Evolutionary conservation across 805 yeast genomes (phyloP).

Genomic region (Saccharomyces paradoxus): DNA sequence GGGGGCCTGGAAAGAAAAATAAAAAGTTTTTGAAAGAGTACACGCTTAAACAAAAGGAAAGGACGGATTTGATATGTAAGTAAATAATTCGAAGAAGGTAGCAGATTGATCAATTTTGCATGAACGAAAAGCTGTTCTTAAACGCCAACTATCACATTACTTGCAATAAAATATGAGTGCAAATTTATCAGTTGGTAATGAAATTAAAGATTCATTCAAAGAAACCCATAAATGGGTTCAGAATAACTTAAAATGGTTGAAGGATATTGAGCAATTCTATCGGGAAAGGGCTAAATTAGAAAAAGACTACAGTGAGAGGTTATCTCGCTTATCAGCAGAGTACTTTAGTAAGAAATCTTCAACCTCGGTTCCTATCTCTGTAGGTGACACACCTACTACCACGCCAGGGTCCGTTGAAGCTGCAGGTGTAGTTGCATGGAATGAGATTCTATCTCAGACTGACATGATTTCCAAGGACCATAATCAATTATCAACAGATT

Average conservation of each 20-base stretch:
- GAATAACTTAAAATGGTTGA: slow-evolving; percentile 64
- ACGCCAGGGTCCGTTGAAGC: slow-evolving; percentile 94
- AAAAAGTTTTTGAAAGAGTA: neutral
- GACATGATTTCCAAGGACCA: slow-evolving; percentile 70
- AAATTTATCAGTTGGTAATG: slow-evolving; percentile 50
- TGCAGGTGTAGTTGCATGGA: slow-evolving; percentile 86
- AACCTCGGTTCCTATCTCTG: slow-evolving; percentile 58
- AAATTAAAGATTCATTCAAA: slow-evolving; percentile 71
- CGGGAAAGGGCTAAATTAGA: slow-evolving; percentile 76
- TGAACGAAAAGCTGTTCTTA: neutral
- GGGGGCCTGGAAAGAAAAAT: neutral
- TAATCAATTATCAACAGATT: slow-evolving; percentile 47
- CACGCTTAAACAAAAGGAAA: neutral
- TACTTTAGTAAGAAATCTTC: slow-evolving; percentile 72
- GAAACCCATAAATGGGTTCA: slow-evolving; percentile 71
- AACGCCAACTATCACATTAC: neutral
- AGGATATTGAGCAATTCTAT: slow-evolving; percentile 76
- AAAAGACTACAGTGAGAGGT: slow-evolving; percentile 66
- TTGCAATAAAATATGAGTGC: slow-evolving; percentile 14
- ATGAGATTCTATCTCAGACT: slow-evolving; percentile 73
- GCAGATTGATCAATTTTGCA: neutral
- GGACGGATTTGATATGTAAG: neutral
- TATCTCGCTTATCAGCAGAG: slow-evolving; percentile 55
- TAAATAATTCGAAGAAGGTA: neutral
- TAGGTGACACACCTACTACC: slow-evolving; percentile 82